Evolutionary conservation across 192 early-diverging fungal genomes (phyloP), one percentile per base, ranked within the genome.

Genomic region (Radiomyces spectabilis): DNA sequence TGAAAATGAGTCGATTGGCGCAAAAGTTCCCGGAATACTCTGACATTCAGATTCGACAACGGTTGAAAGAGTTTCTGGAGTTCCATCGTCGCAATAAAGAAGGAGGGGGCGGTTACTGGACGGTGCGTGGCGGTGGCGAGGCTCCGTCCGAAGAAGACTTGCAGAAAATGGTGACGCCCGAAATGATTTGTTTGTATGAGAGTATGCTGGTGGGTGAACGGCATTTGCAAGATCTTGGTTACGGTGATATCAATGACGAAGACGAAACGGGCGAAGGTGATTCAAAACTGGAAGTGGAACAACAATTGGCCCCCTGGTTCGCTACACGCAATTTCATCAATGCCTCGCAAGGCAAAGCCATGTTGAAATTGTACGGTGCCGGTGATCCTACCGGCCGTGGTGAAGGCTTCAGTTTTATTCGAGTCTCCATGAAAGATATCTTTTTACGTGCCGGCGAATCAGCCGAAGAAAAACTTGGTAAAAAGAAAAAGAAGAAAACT

Each of bases 351-450:
- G 89, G 89, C 40, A 99, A 99, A 64, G 91, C 90, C 9, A 93
- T 94, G 92, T 72, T 97, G 41, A 85, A 95, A 72, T 79, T 99
- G 8, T 88, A 89, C 59, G 96, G 96, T 16, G 86, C 86, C n/a
- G 96, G 93, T 46, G 96, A 99, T 70, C 96, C 96, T 5, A 94
- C 94, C 0, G 96, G 93, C 9, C 69, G 79, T 38, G 93, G 92
- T 41, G 94, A 97, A 58, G 96, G 93, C 7, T 97, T 99, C 59
- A 97, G 94, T 76, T 99, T 95, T 69, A 91, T 99, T 56, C 83
- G 94, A 25, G 89, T 90, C 19, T 90, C 88, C 12, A 97, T 97
- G 93, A 97, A 95, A 71, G 96, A 97, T 53, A 95, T 95, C 48
- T 95, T 98, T 56, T 74, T 95, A 59, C 75, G 90, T 18, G 78